Percentiles rank a stretch among this genome's conserved stretches.
These are phyloP conservation scores for Onygenales sp. DNA, from an alignment of 2,329 filamentous ascomycete genomes.

Conservation along the genomic window DNA sequence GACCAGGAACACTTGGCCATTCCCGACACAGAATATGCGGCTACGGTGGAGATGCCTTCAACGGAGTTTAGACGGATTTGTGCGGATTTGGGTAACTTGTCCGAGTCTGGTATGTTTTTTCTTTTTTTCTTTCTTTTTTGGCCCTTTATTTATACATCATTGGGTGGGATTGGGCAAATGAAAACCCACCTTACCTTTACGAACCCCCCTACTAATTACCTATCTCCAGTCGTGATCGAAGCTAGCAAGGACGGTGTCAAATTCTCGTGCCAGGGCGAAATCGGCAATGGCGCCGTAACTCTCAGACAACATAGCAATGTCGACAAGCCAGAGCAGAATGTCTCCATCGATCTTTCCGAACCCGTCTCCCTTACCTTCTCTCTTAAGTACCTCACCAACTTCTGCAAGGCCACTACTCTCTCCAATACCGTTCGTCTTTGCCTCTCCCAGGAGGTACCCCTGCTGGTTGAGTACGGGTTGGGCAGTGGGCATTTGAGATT, in stretches of 20 bases:
- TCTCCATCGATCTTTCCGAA: constrained; percentile 84
- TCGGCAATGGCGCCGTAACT: constrained; percentile 88
- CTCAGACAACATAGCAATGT: constrained; percentile 80
- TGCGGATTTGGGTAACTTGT: constrained; percentile 81
- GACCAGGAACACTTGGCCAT: constrained; percentile 99
- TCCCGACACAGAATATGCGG: constrained; percentile 95
- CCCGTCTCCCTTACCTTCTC: constrained; percentile 94
- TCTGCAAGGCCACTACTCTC: constrained; percentile 91
- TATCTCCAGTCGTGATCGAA: constrained; percentile 71
- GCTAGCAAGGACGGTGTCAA: constrained; percentile 95
- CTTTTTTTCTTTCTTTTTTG: neutral
- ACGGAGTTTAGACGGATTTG: constrained; percentile 91
- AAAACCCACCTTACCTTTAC: neutral
- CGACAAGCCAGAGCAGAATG: constrained; percentile 77
- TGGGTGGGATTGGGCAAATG: neutral
- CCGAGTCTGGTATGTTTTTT: constrained; percentile 71
- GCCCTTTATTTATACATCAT: neutral
- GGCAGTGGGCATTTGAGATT: constrained; percentile 87
- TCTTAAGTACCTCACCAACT: constrained; percentile 98
- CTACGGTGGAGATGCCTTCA: constrained; percentile 81
- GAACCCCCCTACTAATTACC: neutral
- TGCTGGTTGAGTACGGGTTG: constrained; percentile 85
- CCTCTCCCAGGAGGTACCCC: constrained; percentile 89
- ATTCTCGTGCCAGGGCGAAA: constrained; percentile 87
- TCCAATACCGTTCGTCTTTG: constrained; percentile 79